A percentile compares a stretch with the other conserved stretches of the same genome.
phyloP scores from a whole-genome alignment of 305 asterid species.

The Solanum hybrid region DNA sequence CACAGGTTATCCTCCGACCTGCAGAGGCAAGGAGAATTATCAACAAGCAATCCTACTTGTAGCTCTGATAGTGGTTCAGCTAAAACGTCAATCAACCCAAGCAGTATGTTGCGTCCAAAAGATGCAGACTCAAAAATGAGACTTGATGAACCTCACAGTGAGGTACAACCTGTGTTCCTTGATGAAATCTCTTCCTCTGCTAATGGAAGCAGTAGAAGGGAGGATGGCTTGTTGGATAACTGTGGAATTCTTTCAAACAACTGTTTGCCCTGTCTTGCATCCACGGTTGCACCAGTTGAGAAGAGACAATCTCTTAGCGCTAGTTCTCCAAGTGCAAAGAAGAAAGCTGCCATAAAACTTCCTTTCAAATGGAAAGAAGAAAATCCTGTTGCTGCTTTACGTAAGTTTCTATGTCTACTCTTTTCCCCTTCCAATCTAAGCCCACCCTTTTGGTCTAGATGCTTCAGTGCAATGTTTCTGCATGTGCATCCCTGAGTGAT shows the following conservation, averaged over 20 bases:
- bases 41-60: conserved; percentile 13
- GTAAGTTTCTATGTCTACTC: conserved; percentile 38
- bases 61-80: conserved; percentile 27
- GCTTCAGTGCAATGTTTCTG: background rate
- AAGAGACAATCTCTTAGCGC: conserved; percentile 64
- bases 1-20: background rate
- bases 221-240: conserved; percentile 50
- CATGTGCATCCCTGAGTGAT: background rate
- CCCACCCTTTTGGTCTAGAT: background rate
- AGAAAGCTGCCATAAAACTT: conserved; percentile 62
- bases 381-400: conserved; percentile 40
- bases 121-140: conserved; percentile 27
- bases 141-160: conserved; percentile 27
- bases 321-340: conserved; percentile 63
- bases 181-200: conserved; percentile 46
- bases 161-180: conserved; percentile 35
- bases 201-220: conserved; percentile 34
- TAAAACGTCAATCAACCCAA: conserved; percentile 17
- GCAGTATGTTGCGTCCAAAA: conserved; percentile 15
- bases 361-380: conserved; percentile 89
- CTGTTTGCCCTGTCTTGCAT: conserved; percentile 91
- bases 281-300: conserved; percentile 51
- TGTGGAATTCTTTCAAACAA: conserved; percentile 76
- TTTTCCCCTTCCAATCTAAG: background rate
- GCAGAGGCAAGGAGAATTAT: conserved; percentile 21